Evolutionary conservation across 495 filamentous ascomycete genomes (phyloP), one percentile per base, ranked within the genome.

Genomic region (Mycothermus thermophilus): DNA sequence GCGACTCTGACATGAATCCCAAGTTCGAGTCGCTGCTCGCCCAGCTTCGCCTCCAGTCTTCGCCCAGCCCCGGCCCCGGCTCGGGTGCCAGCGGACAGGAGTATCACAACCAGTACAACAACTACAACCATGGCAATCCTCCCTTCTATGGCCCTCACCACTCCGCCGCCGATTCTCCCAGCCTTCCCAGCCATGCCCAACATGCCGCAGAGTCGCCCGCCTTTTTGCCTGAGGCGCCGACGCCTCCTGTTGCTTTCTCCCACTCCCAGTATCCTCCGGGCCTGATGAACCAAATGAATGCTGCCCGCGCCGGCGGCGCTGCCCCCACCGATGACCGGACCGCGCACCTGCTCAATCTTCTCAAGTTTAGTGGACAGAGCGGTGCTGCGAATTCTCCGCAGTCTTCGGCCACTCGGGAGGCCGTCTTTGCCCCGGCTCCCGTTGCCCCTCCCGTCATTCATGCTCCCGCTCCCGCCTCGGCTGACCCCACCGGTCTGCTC

Each of bases 271-370:
- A 55, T 19, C 55, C 57, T 0, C 51, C 57, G 17, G 56, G 56
- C 4, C 43, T 57, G 37, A 50, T 64, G 37, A 55, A 55, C 12
- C 49, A 52, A n/a, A 61, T 64, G 29, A 55, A 52, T 31, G 53
- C 51, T 12, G 60, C 57, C 46, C 58, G 60, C 29, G 51, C 59
- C 39, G 47, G 60, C 46, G 65, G 72, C 2, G 28, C 19, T 10
- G 46, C 21, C 6, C 46, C 59, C 41, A 65, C 72, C 35, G 58
- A 71, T 34, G 66, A 82, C 20, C 51, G 74, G 64, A 61, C 77
- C 66, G 34, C 74, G 58, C 83, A 78, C 49, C 60, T 97, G 43
- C 66, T 97, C 50, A 90, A 79, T 48, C 69, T 97, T 26, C 70
- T 97, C 32, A 85, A 85, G 59, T 94, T 86, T 59, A 83, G 72